phyloP scores from a whole-genome alignment of 257 asterid genomes.

The Verbena officinalis region DNA sequence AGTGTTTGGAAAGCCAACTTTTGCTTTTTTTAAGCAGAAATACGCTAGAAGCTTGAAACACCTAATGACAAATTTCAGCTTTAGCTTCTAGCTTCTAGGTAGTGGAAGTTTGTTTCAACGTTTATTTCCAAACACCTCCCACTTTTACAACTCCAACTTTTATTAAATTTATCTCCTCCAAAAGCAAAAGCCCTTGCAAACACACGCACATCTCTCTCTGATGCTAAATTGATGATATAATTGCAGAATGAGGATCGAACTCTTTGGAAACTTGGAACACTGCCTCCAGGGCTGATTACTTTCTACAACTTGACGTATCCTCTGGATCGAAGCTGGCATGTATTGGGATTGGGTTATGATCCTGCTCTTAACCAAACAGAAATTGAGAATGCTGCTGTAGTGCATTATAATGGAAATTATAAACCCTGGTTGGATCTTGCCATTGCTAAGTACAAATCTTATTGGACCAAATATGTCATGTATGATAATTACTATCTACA shows the following conservation, averaged over 20 bases:
- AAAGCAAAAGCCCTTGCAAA: no score
- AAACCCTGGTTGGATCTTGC: constrained; percentile 99
- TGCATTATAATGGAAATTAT: constrained; percentile 92
- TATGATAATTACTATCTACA: constrained; percentile 63
- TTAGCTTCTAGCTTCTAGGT: no score
- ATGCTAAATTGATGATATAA: constrained; percentile 6
- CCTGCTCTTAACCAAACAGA: constrained; percentile 88
- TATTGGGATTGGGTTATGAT: constrained; percentile 94
- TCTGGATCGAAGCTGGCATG: constrained; percentile 91
- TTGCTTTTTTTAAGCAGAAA: no score
- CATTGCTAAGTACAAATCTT: constrained; percentile 74
- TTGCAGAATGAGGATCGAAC: constrained; percentile 89
- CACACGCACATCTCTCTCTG: constrained; percentile 19
- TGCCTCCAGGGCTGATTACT: constrained; percentile 93
- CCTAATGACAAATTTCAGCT: no score
- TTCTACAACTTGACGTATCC: constrained; percentile 89
- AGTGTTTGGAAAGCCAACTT: no score
- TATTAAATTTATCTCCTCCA: no score
- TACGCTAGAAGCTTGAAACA: no score
- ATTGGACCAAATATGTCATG: constrained; percentile 82
- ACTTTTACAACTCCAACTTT: no score
- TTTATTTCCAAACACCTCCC: no score
- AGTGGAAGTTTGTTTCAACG: no score
- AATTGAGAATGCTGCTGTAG: constrained; percentile 84
- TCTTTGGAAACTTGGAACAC: constrained; percentile 95